phyloP scores from a whole-genome alignment of 2,329 filamentous ascomycete genomes.

The Aplosporella prunicola region DNA sequence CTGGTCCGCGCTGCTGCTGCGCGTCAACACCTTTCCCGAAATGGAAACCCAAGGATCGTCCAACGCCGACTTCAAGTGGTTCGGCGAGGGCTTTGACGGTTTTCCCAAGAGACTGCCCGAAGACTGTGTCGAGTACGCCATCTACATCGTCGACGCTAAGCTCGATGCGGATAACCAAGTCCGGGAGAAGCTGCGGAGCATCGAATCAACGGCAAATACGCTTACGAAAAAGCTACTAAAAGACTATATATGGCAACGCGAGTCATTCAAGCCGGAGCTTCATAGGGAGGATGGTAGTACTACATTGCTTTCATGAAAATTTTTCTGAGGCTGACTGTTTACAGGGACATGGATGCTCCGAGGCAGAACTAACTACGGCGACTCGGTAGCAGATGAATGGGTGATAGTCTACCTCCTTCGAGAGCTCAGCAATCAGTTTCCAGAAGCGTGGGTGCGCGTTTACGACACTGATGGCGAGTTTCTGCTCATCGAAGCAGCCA shows the following conservation, averaged over 20 bases:
- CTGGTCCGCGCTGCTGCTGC: no score
- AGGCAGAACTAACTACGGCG: constrained; percentile 78
- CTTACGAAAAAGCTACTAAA: constrained; percentile 58
- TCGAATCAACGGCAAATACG: constrained; percentile 59
- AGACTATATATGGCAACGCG: constrained; percentile 92
- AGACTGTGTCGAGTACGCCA: constrained; percentile 75
- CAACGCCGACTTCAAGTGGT: constrained; percentile 56
- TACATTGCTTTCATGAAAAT: no score
- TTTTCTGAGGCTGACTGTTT: no score
- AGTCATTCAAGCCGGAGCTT: constrained; percentile 62
- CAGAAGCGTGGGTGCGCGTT: constrained; percentile 70
- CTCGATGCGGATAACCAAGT: constrained; percentile 43
- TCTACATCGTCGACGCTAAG: constrained; percentile 58
- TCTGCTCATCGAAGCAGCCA: constrained; percentile 85
- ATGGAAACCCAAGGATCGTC: no score
- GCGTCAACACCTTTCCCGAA: no score
- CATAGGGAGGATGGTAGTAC: constrained; percentile 49
- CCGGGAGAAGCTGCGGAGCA: constrained; percentile 57
- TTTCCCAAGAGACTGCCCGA: constrained; percentile 65
- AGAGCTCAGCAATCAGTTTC: constrained; percentile 64
- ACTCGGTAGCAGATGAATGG: constrained; percentile 97
- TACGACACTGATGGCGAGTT: constrained; percentile 92
- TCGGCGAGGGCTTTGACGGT: constrained; percentile 54
- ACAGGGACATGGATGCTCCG: constrained; percentile 55
- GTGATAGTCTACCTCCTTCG: constrained; percentile 82